phyloP scores from a whole-genome alignment of 768 basidiomycete species.

The Psilocybe cyanescens region DNA sequence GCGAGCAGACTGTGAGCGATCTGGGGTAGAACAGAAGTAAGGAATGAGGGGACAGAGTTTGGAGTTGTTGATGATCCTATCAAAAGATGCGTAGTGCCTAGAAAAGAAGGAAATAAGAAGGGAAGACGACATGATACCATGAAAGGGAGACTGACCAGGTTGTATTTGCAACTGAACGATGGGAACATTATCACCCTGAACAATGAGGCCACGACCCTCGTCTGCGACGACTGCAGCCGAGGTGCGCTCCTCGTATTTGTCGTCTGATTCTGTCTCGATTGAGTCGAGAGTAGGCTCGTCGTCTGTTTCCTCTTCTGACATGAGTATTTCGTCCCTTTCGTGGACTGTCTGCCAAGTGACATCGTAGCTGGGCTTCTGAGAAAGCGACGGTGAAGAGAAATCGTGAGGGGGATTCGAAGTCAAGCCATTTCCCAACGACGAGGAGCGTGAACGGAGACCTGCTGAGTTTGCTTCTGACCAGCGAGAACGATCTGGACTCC shows the following conservation, averaged over 20 bases:
- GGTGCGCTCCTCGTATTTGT: constrained; percentile 69
- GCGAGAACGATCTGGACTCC: constrained; percentile 64
- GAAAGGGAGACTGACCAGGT: constrained; percentile 58
- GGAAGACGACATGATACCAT: constrained; percentile 4
- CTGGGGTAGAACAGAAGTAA: constrained; percentile 69
- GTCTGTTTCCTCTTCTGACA: constrained; percentile 62
- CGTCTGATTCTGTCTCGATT: constrained; percentile 37
- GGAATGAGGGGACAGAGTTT: constrained; percentile 76
- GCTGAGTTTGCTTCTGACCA: constrained; percentile 78
- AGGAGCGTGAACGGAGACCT: constrained; percentile 70
- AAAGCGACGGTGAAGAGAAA: constrained; percentile 20
- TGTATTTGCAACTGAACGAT: constrained; percentile 67
- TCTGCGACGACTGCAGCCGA: constrained; percentile 81
- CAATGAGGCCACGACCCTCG: constrained; percentile 84
- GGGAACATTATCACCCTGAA: constrained; percentile 67
- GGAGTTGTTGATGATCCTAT: constrained; percentile 82
- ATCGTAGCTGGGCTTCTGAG: constrained; percentile 76
- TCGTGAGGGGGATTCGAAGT: constrained; percentile 31
- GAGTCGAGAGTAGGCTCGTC: constrained; percentile 41
- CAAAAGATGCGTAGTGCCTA: constrained; percentile 94
- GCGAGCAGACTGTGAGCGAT: constrained; percentile 83
- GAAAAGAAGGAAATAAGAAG: constrained; percentile 6
- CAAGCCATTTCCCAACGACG: constrained; percentile 57
- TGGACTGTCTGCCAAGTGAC: constrained; percentile 75
- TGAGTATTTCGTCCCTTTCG: constrained; percentile 67